Evolutionary conservation across 441 rosid genomes (phyloP).

Genomic region (Syzygium syzygioides): DNA sequence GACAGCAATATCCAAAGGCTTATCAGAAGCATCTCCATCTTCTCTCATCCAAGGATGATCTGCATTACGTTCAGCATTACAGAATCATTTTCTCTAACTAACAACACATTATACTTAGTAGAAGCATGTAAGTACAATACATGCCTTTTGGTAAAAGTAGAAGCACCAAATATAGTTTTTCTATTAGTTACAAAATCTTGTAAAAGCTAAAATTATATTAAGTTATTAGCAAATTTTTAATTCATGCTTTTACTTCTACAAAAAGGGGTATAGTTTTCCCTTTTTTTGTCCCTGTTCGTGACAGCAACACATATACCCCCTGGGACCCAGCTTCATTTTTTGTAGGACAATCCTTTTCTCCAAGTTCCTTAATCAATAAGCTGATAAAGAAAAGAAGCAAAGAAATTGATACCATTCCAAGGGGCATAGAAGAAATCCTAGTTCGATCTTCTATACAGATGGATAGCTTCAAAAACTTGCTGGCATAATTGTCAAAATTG

Average conservation of each 20-base stretch:
- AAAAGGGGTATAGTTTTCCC: neutral
- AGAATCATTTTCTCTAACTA: neutral
- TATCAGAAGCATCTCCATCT: slow-evolving; percentile 78
- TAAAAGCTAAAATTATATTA: neutral
- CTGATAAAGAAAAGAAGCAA: neutral
- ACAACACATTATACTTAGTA: neutral
- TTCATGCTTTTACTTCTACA: neutral
- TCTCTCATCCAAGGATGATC: slow-evolving; percentile 72
- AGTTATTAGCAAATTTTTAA: neutral
- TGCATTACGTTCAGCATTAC: slow-evolving; percentile 21
- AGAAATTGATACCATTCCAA: neutral
- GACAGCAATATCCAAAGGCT: slow-evolving; percentile 73
- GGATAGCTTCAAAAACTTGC: neutral
- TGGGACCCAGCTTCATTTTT: neutral
- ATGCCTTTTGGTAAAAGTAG: neutral
- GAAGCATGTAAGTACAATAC: neutral
- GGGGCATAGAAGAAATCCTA: neutral
- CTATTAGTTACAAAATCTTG: neutral
- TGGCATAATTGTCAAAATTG: neutral
- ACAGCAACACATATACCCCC: neutral
- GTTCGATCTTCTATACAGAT: neutral
- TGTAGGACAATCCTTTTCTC: neutral
- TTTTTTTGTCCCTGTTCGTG: neutral
- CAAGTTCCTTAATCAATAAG: neutral
- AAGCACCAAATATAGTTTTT: neutral